These are phyloP conservation scores for Nicotiana rustica DNA, from an alignment of 305 asterid species.

Conservation along the genomic window DNA sequence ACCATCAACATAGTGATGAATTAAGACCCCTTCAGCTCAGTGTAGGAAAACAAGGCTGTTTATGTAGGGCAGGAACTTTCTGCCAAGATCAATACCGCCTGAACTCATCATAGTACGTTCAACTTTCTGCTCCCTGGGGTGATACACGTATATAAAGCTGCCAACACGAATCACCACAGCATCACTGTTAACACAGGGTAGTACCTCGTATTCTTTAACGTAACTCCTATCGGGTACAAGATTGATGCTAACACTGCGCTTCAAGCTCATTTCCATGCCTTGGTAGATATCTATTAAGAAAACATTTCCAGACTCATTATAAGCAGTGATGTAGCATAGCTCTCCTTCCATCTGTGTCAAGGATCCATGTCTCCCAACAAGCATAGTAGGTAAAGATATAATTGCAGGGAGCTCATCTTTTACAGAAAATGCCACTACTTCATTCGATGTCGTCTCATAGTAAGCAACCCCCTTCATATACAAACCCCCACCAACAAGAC, in stretches of 20 bases:
- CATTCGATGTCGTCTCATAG: conserved; percentile 44
- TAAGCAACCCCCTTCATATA: conserved; percentile 58
- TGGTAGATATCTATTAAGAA: conserved; percentile 44
- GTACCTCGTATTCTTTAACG: conserved; percentile 19
- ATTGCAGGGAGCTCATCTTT: conserved; percentile 41
- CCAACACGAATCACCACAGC: conserved; percentile 45
- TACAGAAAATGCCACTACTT: conserved; percentile 52
- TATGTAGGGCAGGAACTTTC: conserved; percentile 50
- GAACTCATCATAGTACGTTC: not conserved
- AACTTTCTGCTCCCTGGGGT: conserved; percentile 38
- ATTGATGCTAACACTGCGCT: conserved; percentile 28
- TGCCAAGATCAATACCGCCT: not conserved
- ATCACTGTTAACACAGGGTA: conserved; percentile 47
- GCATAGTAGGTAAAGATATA: conserved; percentile 39
- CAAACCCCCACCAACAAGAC: conserved; percentile 38
- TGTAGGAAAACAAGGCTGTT: conserved; percentile 51
- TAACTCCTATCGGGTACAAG: conserved; percentile 11
- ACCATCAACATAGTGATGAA: not conserved
- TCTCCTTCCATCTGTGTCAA: conserved; percentile 52
- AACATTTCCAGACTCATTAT: not conserved
- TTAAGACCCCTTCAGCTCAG: conserved; percentile 5
- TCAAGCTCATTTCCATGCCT: conserved; percentile 49
- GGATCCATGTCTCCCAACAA: conserved; percentile 39
- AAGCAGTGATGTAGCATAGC: conserved; percentile 49
- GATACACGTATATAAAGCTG: conserved; percentile 36